Evolutionary conservation across 1,284 basidiomycete genomes (phyloP), one percentile per base, ranked within the genome.

Genomic region (Moniliophthora roreri): DNA sequence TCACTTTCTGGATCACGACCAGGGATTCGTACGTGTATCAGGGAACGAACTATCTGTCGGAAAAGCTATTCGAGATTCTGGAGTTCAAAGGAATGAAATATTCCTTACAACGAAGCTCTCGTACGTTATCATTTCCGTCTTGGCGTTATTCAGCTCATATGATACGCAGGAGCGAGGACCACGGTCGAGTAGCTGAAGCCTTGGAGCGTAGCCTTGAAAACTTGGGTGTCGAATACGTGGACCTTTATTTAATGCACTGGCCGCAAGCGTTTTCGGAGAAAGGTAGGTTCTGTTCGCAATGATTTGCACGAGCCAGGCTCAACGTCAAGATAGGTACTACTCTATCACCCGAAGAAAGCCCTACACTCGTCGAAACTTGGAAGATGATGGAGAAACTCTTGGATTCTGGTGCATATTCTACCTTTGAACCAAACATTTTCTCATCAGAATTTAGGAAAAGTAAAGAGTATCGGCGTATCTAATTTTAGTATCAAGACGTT

Each of bases 341-440:
- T 7, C 45, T 57, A 24, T 9, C 48, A 38, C 63, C 63, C 5
- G 53, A 60, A n/a, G 60, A 63, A 49, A 58, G 53, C 35, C 63
- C 61, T 13, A 62, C 60, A 10, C 56, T 54, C 38, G 58, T 70
- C 54, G 73, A 85, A 51, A 85, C 83, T 0, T 87, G 84, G 84
- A 69, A 67, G 46, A 73, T 77, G 50, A 82, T 85, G 81, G 83
- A 86, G 66, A 75, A 73, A 54, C 60, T 84, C 1, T 65, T 81
- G 15, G 70, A 68, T 16, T 71, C 71, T 18, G 78, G 78, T 67
- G 48, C n/a, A 51, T 32, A 5, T 37, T 21, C 37, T 16, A 15
- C 15, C 20, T 47, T 28, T 28, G 18, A 13, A 18, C 20, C 23
- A 7, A 8, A 2, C 18, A 8, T n/a, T 28, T 18, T 13, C 28